Evolutionary conservation across 257 asterid species (phyloP).

Genomic region (Verbascum thapsus): DNA sequence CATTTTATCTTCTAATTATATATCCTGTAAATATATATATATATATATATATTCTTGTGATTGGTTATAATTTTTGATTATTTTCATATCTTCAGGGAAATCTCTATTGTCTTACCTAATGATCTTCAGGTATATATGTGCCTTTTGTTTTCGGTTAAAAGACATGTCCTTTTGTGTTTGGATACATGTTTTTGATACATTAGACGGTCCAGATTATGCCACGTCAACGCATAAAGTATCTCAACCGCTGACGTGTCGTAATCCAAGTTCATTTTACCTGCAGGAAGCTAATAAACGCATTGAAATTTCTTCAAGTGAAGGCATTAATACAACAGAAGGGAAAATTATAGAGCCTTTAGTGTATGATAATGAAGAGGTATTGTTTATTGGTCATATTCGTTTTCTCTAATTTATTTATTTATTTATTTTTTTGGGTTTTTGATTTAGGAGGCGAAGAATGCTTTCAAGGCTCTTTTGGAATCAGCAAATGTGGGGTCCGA

Average conservation of each 20-base stretch:
- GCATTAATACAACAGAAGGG: slow-evolving; percentile 51
- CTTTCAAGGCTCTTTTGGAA: slow-evolving; percentile 78
- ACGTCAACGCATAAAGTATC: too few species aligned
- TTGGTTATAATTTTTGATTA: slow-evolving; percentile 20
- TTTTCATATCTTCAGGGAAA: slow-evolving; percentile 44
- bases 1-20: slow-evolving; percentile 26
- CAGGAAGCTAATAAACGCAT: slow-evolving; percentile 60
- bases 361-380: slow-evolving; percentile 86
- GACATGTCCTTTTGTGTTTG: too few species aligned
- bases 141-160: too few species aligned
- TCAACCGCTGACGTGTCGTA: too few species aligned
- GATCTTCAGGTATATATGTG: too few species aligned
- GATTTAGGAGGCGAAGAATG: slow-evolving; percentile 80
- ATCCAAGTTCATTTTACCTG: slow-evolving; percentile 28
- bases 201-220: too few species aligned
- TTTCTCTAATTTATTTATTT: background rate
- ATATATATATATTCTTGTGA: slow-evolving; percentile 29
- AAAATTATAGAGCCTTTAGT: slow-evolving; percentile 54
- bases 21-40: slow-evolving; percentile 8
- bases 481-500: slow-evolving; percentile 77
- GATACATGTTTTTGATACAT: too few species aligned
- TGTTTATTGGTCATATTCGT: slow-evolving; percentile 24
- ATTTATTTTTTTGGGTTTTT: slow-evolving; percentile 15
- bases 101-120: slow-evolving; percentile 42
- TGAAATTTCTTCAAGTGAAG: slow-evolving; percentile 46